Evolutionary conservation across 176 grass and related monocot genomes (phyloP), one percentile per base, ranked within the genome.

Genomic region (Hyparrhenia diplandra): DNA sequence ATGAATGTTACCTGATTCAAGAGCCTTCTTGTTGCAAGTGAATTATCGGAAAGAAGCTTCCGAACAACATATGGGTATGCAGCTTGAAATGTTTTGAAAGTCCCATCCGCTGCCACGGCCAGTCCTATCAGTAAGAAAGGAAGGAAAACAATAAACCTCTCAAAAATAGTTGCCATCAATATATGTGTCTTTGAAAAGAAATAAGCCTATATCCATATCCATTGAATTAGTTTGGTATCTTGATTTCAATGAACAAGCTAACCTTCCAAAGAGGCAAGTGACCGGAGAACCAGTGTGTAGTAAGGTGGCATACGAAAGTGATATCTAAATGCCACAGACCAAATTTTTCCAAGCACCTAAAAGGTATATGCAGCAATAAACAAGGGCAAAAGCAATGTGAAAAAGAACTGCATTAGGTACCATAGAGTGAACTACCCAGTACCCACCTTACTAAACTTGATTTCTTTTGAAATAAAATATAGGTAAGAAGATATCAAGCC

Each of bases 261-360:
- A 94, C 92, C 92, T 94, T 94, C 92, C 67, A 94, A 88, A 71
- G 95, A 98, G 79, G 92, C 92, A 80, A 98, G 81, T 73, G 95
- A 98, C 20, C 95, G 88, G 66, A 98, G 91, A 70, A 98, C 82
- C 25, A 98, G 72, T 28, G 95, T 94, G 81, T 90, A 98, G 72
- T 94, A 98, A 39, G 95, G 86, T 47, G 95, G 95, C 95, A 98
- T 98, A 69, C 84, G 92, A 75, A 98, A 98, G 16, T 98, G 90
- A 74, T 98, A 92, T 59, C 89, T 94, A 79, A 98, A 75, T 76
- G 95, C 92, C 71, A 98, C 84, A 18, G 88, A 94, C 92, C 85
- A 98, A 69, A 94, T 88, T 81, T 89, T 98, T 59, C 85, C 88
- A 89, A 98, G 92, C 84, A 98, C 95, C 95, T 98, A 76, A 27